Base-by-base conservation (phyloP, 352 stramenopile species). In the Phytophthora cryptogea region DNA sequence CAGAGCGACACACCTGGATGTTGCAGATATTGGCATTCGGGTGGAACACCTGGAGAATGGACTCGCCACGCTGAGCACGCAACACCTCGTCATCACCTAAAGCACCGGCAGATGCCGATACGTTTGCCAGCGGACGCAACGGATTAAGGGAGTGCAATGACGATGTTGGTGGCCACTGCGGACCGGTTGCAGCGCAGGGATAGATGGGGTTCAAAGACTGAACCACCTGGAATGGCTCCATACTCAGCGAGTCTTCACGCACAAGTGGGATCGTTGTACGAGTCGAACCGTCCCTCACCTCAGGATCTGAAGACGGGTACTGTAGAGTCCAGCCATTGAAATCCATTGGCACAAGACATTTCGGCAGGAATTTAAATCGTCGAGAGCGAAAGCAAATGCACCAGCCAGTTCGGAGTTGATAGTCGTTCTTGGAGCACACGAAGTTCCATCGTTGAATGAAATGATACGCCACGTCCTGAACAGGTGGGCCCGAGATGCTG, bases 381-480 rank as follows among this genome's bases (percentile, higher is more conserved):
- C 85, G 73, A 11, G 83, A 91, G 20, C 86, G 84, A 20, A 87
- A 84, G 59, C 86, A 95, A 54, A 95, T 93, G 54, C 86, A 95
- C 85, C 86, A 95, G 16, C 86, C 86, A 3, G 84, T 94, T 48
- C 85, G 80, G 41, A 95, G 55, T 52, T 92, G 80, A 62, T 93
- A 93, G 54, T 95, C 83, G 32, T 92, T 93, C 70, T 95, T 95
- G 9, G 84, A 90, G 13, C 83, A 93, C 13, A 93, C 83, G 41
- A 92, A 96, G 49, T 97, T 96, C 91, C 91, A 97, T 16, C 91
- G 88, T 62, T 96, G 85, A 46, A 97, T 94, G 40, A 97, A 97
- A 61, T 97, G 89, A 44, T 83, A 88, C 4, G 86, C 87, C 23
- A 97, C 74, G 51, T 97, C 91, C 53, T 92, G 77, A 1, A 94